phyloP scores from a whole-genome alignment of 139 green algal genomes.

The Asterochloris sp. region DNA sequence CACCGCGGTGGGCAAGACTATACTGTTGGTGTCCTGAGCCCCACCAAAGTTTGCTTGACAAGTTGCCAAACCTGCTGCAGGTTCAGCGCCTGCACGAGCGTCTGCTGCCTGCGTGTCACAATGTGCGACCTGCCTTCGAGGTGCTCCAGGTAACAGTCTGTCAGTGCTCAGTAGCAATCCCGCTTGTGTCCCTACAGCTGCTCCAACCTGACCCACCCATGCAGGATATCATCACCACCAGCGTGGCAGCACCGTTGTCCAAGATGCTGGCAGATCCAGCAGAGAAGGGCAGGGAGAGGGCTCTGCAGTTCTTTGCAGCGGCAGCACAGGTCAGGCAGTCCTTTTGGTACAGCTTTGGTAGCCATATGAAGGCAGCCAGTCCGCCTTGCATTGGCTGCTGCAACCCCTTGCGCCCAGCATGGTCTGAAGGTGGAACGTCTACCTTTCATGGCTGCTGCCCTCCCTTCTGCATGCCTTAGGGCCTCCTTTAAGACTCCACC shows the following conservation, averaged over 20 bases:
- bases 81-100: background rate
- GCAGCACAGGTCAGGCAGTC: background rate
- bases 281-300: constrained; percentile 48
- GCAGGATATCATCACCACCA: constrained; percentile 44
- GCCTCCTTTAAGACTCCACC: too few relatives aligned
- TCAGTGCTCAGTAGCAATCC: background rate
- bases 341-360: too few relatives aligned
- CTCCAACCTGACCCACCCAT: constrained; percentile 9
- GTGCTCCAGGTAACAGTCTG: background rate
- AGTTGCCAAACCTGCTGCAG: background rate
- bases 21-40: background rate
- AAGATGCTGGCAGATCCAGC: constrained; percentile 50
- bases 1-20: constrained; percentile 25
- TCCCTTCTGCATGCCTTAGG: too few relatives aligned
- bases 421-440: too few relatives aligned
- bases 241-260: constrained; percentile 51
- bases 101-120: background rate
- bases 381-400: too few relatives aligned
- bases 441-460: too few relatives aligned
- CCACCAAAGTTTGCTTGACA: background rate
- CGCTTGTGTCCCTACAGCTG: background rate
- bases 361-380: too few relatives aligned
- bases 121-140: background rate
- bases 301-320: constrained; percentile 38
- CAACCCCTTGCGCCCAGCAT: too few relatives aligned